Evolutionary conservation across 192 early-diverging fungal genomes (phyloP), one percentile per base, ranked within the genome.

Genomic region (Entomortierella parvispora): DNA sequence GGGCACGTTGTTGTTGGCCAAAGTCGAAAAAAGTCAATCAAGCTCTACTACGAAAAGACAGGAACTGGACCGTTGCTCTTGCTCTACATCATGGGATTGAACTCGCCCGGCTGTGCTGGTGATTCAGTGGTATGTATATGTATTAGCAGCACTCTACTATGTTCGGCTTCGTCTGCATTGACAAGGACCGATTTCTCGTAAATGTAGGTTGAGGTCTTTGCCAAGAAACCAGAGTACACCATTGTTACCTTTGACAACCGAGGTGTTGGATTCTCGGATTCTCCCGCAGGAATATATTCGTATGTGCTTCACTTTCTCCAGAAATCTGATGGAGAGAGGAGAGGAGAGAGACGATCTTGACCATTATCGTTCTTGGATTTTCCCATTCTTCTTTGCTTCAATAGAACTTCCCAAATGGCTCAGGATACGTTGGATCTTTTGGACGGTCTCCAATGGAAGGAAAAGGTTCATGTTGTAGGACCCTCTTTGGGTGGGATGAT

Each of bases 401-500:
- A 68, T 60, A 88, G 85, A 31, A 87, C 90, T 20, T 77, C 83
- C 22, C 89, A 91, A 68, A 84, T 95, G 85, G 93, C 93, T 9
- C 49, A 81, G 26, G 94, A 95, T 63, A 83, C 89, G 0, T 58
- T 74, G 20, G 81, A 84, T 20, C 75, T 95, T 20, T 74, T 94
- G 29, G 86, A 84, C 49, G 82, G 85, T 17, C 59, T 94, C 11
- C 89, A 85, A 0, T 95, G 94, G 94, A 79, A 62, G 1, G 52
- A 75, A 8, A 65, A 88, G 44, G 81, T 94, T 22, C 88, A 93
- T 60, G 20, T 94, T n/a, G 87, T 89, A 32, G 94, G 94, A 2
- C 75, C 93, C 8, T 93, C 91, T 1, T 80, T 95, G 85, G 93
- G 93, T 29, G 90, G 90, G 31, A 95, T 94, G 94, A 89, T 95